phyloP scores from a whole-genome alignment of 2,329 filamentous ascomycete genomes.

The Phyllosticta citribraziliensis region DNA sequence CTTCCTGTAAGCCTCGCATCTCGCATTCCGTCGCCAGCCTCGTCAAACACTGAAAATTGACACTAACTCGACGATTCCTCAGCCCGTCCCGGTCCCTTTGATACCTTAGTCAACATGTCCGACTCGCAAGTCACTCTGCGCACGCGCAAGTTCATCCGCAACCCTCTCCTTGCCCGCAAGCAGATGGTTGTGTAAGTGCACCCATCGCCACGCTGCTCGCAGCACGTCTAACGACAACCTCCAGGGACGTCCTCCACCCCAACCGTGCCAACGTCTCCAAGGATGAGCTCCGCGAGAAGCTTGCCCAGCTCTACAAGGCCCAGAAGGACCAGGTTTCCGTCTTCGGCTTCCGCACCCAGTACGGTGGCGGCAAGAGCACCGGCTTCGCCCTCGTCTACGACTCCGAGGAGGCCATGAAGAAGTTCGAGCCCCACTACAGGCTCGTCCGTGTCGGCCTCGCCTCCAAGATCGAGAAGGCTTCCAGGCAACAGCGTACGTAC shows the following conservation, averaged over 20 bases:
- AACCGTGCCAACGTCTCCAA: slow-evolving; percentile 98
- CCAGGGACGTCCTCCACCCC: slow-evolving; percentile 98
- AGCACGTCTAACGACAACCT: slow-evolving; percentile 14
- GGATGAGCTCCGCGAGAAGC: slow-evolving; percentile 93
- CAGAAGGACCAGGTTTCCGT: slow-evolving; percentile 95
- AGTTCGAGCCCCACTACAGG: slow-evolving; percentile 98
- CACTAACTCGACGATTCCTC: neutral
- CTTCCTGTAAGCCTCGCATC: slow-evolving; percentile 3
- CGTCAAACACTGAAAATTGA: neutral
- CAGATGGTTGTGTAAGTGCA: slow-evolving; percentile 92
- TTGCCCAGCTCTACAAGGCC: slow-evolving; percentile 94
- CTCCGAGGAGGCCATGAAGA: slow-evolving; percentile 96
- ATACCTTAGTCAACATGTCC: slow-evolving; percentile 60
- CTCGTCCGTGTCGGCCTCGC: slow-evolving; percentile 88
- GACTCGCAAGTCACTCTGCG: slow-evolving; percentile 55
- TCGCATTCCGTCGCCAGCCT: neutral
- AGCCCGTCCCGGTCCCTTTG: slow-evolving; percentile 7
- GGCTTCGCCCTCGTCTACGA: slow-evolving; percentile 99
- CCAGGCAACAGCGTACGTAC: slow-evolving; percentile 96
- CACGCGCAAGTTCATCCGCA: slow-evolving; percentile 99
- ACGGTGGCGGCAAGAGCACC: slow-evolving; percentile 98
- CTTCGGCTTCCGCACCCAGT: slow-evolving; percentile 98
- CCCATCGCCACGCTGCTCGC: slow-evolving; percentile 4
- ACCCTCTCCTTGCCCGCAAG: slow-evolving; percentile 96
- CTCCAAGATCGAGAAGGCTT: slow-evolving; percentile 91